Evolutionary conservation across 768 basidiomycete species (phyloP).

Genomic region (Boletus huronensis): DNA sequence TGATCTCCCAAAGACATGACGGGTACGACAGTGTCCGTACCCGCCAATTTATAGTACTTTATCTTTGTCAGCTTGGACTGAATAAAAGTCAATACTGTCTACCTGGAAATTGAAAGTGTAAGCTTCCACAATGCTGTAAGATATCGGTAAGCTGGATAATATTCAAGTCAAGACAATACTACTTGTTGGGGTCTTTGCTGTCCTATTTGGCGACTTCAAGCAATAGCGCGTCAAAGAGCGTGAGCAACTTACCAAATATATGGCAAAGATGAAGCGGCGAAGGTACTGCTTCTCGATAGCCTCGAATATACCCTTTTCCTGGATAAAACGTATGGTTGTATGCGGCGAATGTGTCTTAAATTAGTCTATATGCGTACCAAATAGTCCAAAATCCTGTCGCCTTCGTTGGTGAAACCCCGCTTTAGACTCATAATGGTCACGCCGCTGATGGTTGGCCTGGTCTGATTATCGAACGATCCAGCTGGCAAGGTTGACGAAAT

Average conservation of each 20-base stretch:
- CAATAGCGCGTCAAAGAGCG: neutral
- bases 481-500: conserved; percentile 32
- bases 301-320: conserved; percentile 88
- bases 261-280: conserved; percentile 79
- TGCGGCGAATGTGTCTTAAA: conserved; percentile 6
- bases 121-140: conserved; percentile 72
- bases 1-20: conserved; percentile 71
- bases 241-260: conserved; percentile 62
- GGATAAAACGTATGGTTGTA: conserved; percentile 3
- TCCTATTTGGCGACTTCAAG: conserved; percentile 48
- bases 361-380: conserved; percentile 47
- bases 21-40: conserved; percentile 56
- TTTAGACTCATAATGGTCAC: conserved; percentile 73
- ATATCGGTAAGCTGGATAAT: conserved; percentile 11
- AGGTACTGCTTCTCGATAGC: conserved; percentile 83
- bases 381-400: conserved; percentile 77
- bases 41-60: conserved; percentile 69
- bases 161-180: conserved; percentile 19
- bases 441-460: conserved; percentile 48
- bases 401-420: conserved; percentile 78
- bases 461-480: conserved; percentile 37
- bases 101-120: conserved; percentile 88
- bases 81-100: conserved; percentile 5
- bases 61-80: conserved; percentile 2
- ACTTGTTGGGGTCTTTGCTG: conserved; percentile 82